phyloP scores from a whole-genome alignment of 2,329 filamentous ascomycete species.

The Scytalidium sp. region DNA sequence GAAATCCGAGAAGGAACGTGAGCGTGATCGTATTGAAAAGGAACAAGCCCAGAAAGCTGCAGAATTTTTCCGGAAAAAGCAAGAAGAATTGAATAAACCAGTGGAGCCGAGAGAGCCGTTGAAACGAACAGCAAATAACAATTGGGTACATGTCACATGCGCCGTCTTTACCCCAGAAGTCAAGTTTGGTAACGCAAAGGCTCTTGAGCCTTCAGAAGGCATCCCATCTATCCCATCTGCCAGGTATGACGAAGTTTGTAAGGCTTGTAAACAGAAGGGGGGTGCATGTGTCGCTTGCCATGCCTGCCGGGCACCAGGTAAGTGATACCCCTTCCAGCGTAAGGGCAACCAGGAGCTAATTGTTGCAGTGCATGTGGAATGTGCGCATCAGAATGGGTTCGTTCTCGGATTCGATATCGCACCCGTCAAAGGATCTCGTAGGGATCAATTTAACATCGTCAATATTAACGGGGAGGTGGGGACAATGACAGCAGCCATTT shows the following conservation, averaged over 20 bases:
- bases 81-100: slow-evolving; percentile 81
- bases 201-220: slow-evolving; percentile 83
- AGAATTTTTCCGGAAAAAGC: slow-evolving; percentile 78
- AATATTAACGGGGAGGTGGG: slow-evolving; percentile 79
- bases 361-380: slow-evolving; percentile 71
- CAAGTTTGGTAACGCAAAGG: slow-evolving; percentile 82
- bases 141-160: slow-evolving; percentile 96
- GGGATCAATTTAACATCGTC: slow-evolving; percentile 77
- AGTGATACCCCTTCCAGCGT: slow-evolving; percentile 11
- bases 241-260: slow-evolving; percentile 76
- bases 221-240: slow-evolving; percentile 76
- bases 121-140: slow-evolving; percentile 93
- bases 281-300: slow-evolving; percentile 85
- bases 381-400: slow-evolving; percentile 81
- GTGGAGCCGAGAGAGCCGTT: slow-evolving; percentile 82
- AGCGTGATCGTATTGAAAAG: slow-evolving; percentile 82
- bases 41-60: slow-evolving; percentile 77
- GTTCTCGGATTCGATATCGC: slow-evolving; percentile 85
- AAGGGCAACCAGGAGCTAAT: neutral
- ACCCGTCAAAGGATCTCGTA: slow-evolving; percentile 83
- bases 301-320: slow-evolving; percentile 57
- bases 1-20: slow-evolving; percentile 87
- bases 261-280: slow-evolving; percentile 70
- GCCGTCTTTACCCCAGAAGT: slow-evolving; percentile 90
- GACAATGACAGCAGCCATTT: slow-evolving; percentile 79